phyloP scores from a whole-genome alignment of 225 moss, liverwort and hornwort genomes.

The Physcomitrellopsis africana region DNA sequence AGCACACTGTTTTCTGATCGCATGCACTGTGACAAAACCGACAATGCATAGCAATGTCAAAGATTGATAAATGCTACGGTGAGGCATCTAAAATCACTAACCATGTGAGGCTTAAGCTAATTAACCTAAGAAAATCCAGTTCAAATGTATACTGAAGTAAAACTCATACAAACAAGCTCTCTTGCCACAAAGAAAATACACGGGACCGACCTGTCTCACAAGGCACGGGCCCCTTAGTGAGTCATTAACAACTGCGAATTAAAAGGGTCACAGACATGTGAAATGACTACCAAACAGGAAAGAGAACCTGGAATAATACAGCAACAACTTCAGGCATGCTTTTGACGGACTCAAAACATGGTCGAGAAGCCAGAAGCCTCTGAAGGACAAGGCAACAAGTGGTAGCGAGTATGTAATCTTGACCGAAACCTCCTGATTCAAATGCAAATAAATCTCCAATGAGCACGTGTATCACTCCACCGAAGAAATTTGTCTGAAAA shows the following conservation, averaged over 20 bases:
- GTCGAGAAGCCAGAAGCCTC: slow-evolving; percentile 87
- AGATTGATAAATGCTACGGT: slow-evolving; percentile 1
- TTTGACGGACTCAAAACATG: slow-evolving; percentile 86
- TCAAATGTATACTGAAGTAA: neutral
- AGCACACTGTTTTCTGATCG: slow-evolving; percentile 87
- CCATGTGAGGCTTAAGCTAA: slow-evolving; percentile 3
- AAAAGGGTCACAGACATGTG: neutral
- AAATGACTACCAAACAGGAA: neutral
- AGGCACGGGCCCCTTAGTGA: neutral
- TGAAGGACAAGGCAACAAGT: slow-evolving; percentile 98
- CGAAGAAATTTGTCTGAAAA: neutral
- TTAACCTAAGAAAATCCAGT: neutral
- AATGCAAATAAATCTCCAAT: slow-evolving; percentile 19
- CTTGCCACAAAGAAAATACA: neutral
- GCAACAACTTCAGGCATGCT: slow-evolving; percentile 79
- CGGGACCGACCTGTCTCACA: neutral
- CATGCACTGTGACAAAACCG: slow-evolving; percentile 76
- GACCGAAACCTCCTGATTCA: slow-evolving; percentile 70
- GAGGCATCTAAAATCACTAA: slow-evolving; percentile 16
- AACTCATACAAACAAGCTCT: slow-evolving; percentile 9
- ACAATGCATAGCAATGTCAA: slow-evolving; percentile 22
- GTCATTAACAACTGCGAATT: neutral
- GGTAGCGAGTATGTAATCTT: slow-evolving; percentile 81
- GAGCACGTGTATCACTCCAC: slow-evolving; percentile 21
- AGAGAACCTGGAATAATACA: slow-evolving; percentile 72